Evolutionary conservation across 2,329 filamentous ascomycete genomes (phyloP).

Genomic region (Pseudocercospora musae): DNA sequence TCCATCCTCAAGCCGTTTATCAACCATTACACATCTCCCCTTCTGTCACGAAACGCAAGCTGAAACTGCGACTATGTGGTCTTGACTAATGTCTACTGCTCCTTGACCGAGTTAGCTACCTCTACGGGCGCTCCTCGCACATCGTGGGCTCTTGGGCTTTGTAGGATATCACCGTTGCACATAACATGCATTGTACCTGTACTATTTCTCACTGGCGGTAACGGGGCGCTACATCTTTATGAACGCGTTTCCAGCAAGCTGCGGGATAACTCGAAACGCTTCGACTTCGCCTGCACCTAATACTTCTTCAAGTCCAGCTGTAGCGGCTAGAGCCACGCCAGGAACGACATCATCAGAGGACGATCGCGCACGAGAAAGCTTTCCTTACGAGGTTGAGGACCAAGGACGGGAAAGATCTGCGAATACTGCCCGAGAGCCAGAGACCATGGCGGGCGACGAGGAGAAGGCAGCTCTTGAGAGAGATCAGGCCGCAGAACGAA

Average conservation of each 20-base stretch:
- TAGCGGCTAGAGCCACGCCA: background rate
- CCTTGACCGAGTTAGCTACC: background rate
- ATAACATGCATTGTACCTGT: background rate
- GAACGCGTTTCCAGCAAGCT: slow-evolving; percentile 2
- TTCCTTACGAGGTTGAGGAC: background rate
- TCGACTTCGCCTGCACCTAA: background rate
- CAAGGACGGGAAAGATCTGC: background rate
- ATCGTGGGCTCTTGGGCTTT: background rate
- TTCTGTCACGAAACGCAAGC: background rate
- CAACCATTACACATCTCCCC: background rate
- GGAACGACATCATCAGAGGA: background rate
- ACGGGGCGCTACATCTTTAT: background rate
- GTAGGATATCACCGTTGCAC: background rate
- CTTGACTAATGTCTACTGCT: background rate
- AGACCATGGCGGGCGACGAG: background rate
- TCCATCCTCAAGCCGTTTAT: background rate
- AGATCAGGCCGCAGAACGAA: background rate
- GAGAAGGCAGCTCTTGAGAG: slow-evolving; percentile 8
- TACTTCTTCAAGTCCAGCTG: background rate
- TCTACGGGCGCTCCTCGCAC: background rate
- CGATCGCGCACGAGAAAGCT: background rate
- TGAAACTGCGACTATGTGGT: background rate
- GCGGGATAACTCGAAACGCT: slow-evolving; percentile 1
- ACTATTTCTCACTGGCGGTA: background rate
- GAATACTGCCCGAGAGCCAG: background rate